Conservation (phyloP, 768 basidiomycete species). For the Trametes maxima region DNA sequence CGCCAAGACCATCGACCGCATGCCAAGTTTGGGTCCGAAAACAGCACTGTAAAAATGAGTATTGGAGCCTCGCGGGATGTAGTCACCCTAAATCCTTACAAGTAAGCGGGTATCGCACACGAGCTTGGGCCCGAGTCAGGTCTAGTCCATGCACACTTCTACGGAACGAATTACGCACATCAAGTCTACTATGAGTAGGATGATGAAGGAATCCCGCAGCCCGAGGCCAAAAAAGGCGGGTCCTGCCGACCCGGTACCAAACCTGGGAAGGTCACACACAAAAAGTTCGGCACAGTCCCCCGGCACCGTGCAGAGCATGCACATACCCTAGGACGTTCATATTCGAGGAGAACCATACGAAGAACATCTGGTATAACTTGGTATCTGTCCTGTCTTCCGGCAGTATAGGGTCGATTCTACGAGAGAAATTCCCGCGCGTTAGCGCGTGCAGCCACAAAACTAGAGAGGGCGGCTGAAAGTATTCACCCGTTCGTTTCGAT, state of each 20-base stretch:
- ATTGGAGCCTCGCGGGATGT: no score
- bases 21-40: slow-evolving; percentile 57
- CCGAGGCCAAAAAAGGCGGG: slow-evolving; percentile 53
- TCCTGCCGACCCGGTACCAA: slow-evolving; percentile 52
- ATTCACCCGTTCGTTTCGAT: slow-evolving; percentile 46
- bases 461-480: not conserved
- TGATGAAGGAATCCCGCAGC: slow-evolving; percentile 43
- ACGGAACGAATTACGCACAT: slow-evolving; percentile 36
- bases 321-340: slow-evolving; percentile 62
- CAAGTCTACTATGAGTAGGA: slow-evolving; percentile 47
- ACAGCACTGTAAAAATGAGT: slow-evolving; percentile 39
- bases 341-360: slow-evolving; percentile 73
- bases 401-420: slow-evolving; percentile 56
- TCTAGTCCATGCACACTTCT: not conserved
- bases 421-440: not conserved
- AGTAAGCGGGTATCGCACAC: slow-evolving; percentile 41
- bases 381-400: slow-evolving; percentile 53
- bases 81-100: slow-evolving; percentile 31
- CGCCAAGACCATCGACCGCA: slow-evolving; percentile 59
- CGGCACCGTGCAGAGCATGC: not conserved
- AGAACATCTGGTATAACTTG: slow-evolving; percentile 67
- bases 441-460: not conserved
- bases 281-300: not conserved
- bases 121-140: slow-evolving; percentile 24
- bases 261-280: slow-evolving; percentile 31